These are phyloP conservation scores for Silene vulgaris DNA, from an alignment of 179 eudicot species.

Conservation along the genomic window DNA sequence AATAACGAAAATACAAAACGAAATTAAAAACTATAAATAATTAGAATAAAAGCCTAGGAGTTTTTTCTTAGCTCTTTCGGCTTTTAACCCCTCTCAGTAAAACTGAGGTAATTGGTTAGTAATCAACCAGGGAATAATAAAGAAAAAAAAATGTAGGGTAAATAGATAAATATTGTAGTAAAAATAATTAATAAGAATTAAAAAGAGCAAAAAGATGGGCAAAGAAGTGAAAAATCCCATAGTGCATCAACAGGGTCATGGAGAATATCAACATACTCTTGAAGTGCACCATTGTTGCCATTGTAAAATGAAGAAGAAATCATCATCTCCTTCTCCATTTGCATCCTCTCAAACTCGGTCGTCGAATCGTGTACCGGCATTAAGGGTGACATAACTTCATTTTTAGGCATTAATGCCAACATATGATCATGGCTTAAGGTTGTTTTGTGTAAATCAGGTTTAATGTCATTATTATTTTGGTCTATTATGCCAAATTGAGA, in stretches of 20 bases:
- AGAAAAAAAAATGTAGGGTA: no score
- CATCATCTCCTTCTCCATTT: constrained; percentile 49
- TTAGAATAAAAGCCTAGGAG: constrained; percentile 20
- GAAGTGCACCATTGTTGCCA: constrained; percentile 37
- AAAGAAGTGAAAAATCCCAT: constrained; percentile 82
- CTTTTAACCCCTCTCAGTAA: constrained; percentile 31
- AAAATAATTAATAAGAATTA: constrained; percentile 14
- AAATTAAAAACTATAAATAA: background rate
- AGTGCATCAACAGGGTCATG: constrained; percentile 57
- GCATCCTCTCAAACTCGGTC: constrained; percentile 50
- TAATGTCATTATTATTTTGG: constrained; percentile 14
- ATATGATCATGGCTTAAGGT: constrained; percentile 30
- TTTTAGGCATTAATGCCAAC: constrained; percentile 31
- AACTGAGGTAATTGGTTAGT: constrained; percentile 16
- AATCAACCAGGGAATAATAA: background rate
- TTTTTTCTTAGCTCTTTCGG: constrained; percentile 4
- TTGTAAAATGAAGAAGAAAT: constrained; percentile 52
- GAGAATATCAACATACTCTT: constrained; percentile 51
- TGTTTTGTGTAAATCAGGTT: constrained; percentile 19
- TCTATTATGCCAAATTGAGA: constrained; percentile 25
- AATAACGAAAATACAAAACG: background rate
- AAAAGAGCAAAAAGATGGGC: constrained; percentile 43
- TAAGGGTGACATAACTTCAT: constrained; percentile 26
- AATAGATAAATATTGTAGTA: background rate
- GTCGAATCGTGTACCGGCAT: constrained; percentile 24